Conservation (phyloP, 192 early-diverging fungal genomes). For the Paraglomus brasilianum region DNA sequence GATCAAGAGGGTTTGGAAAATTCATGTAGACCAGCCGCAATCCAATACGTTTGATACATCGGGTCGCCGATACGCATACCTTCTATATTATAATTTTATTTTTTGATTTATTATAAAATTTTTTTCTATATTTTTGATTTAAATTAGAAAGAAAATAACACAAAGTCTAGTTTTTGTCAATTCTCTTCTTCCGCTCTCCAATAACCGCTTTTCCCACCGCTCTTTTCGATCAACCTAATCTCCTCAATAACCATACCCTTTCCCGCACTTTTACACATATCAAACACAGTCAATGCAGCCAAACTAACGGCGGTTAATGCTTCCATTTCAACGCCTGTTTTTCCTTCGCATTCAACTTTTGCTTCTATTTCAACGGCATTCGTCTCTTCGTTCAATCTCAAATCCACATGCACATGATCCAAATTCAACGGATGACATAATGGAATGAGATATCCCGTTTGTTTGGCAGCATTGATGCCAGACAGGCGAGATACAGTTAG, state of each 20-base stretch:
- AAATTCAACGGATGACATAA: conserved; percentile 83
- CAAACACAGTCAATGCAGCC: conserved; percentile 84
- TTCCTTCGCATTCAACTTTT: conserved; percentile 68
- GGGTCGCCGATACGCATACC: no score
- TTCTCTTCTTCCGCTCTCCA: conserved; percentile 39
- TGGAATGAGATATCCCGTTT: conserved; percentile 78
- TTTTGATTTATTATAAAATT: no score
- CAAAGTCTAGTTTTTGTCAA: conserved; percentile 18
- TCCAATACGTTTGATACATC: no score
- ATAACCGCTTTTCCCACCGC: conserved; percentile 79
- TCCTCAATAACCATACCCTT: conserved; percentile 78
- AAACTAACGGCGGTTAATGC: conserved; percentile 77
- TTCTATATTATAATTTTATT: no score
- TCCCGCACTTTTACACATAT: conserved; percentile 94
- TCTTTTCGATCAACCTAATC: conserved; percentile 74
- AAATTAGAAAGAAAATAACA: no score
- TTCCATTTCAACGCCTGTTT: conserved; percentile 92
- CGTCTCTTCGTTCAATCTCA: conserved; percentile 49
- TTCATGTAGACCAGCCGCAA: no score
- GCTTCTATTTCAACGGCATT: conserved; percentile 66
- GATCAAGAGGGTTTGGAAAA: no score
- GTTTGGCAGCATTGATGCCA: conserved; percentile 89
- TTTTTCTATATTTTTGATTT: no score
- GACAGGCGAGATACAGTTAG: conserved; percentile 84
- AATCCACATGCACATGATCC: conserved; percentile 67